Percentiles rank a stretch among this genome's conserved stretches.
phyloP scores from a whole-genome alignment of 768 basidiomycete genomes.

The Agrocybe praecox region DNA sequence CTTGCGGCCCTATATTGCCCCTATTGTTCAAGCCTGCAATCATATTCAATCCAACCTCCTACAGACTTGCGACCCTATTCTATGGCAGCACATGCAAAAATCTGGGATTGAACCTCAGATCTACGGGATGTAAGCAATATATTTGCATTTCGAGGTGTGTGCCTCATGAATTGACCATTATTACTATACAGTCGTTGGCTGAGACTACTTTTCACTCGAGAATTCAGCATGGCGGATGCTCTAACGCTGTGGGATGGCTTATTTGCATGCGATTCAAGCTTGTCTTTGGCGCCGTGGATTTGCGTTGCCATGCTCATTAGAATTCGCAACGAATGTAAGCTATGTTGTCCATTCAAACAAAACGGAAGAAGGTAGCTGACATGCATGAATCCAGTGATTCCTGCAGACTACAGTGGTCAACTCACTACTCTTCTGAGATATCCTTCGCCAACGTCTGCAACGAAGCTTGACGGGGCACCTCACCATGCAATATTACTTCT shows the following conservation, averaged over 20 bases:
- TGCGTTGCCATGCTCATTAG: constrained; percentile 95
- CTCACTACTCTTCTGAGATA: constrained; percentile 87
- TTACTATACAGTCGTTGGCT: constrained; percentile 77
- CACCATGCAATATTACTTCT: constrained; percentile 74
- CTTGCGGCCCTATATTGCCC: constrained; percentile 73
- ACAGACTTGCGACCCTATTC: constrained; percentile 74
- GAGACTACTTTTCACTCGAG: constrained; percentile 89
- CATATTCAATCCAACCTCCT: constrained; percentile 76
- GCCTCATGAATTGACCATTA: constrained; percentile 6
- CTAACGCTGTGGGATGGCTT: constrained; percentile 96
- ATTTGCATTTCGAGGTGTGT: constrained; percentile 5
- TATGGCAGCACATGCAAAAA: constrained; percentile 75
- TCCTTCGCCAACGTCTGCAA: constrained; percentile 52
- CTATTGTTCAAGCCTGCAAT: constrained; percentile 85
- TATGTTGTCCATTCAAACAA: neutral
- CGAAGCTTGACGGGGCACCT: constrained; percentile 36
- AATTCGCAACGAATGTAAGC: constrained; percentile 85
- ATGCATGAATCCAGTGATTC: constrained; percentile 59
- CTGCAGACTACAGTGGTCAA: constrained; percentile 85
- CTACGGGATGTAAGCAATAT: constrained; percentile 81
- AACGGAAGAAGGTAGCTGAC: constrained; percentile 12
- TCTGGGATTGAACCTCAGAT: constrained; percentile 94
- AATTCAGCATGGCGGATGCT: constrained; percentile 79
- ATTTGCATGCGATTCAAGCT: constrained; percentile 82
- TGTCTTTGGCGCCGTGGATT: constrained; percentile 82